Percentiles rank a stretch among this genome's conserved stretches.
Conservation (phyloP, 2,329 filamentous ascomycete species). For the Metarhizium anisopliae region DNA sequence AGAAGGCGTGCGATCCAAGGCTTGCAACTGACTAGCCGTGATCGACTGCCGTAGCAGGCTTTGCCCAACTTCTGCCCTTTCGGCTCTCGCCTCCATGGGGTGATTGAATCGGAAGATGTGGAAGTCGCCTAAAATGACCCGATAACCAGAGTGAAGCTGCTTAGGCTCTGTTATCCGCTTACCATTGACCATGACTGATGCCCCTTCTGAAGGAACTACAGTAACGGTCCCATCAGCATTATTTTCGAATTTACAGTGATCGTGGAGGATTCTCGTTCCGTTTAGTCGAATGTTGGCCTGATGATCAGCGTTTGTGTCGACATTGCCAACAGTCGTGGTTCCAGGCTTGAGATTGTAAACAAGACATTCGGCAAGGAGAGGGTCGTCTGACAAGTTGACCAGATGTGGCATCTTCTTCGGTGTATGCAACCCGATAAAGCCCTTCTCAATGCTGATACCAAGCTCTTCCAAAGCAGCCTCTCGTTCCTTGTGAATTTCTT, state of each 20-base stretch:
- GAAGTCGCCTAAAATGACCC: slow-evolving; percentile 94
- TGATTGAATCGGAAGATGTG: slow-evolving; percentile 99
- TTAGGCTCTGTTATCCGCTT: slow-evolving; percentile 79
- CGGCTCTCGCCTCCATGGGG: slow-evolving; percentile 87
- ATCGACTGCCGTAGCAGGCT: slow-evolving; percentile 80
- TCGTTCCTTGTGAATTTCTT: slow-evolving; percentile 94
- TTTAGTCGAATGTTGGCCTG: slow-evolving; percentile 88
- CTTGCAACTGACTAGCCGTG: slow-evolving; percentile 51
- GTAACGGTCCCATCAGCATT: slow-evolving; percentile 81
- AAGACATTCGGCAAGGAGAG: slow-evolving; percentile 86
- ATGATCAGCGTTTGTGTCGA: slow-evolving; percentile 66
- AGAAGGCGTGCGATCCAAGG: slow-evolving; percentile 43
- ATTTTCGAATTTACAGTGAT: slow-evolving; percentile 94
- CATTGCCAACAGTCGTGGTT: slow-evolving; percentile 87
- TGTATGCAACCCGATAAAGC: slow-evolving; percentile 87
- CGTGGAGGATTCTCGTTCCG: slow-evolving; percentile 81
- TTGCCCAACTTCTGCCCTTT: slow-evolving; percentile 72
- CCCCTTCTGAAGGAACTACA: slow-evolving; percentile 79
- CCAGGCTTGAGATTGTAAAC: slow-evolving; percentile 98
- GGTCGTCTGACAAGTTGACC: slow-evolving; percentile 94
- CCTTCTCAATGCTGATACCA: slow-evolving; percentile 98
- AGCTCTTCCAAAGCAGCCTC: slow-evolving; percentile 92
- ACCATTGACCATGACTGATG: slow-evolving; percentile 96
- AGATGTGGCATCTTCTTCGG: slow-evolving; percentile 99
- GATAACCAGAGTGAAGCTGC: slow-evolving; percentile 81